These are phyloP conservation scores for Thermomucor indicae-seudaticae DNA, from an alignment of 371 early-diverging fungal species.

Conservation along the genomic window DNA sequence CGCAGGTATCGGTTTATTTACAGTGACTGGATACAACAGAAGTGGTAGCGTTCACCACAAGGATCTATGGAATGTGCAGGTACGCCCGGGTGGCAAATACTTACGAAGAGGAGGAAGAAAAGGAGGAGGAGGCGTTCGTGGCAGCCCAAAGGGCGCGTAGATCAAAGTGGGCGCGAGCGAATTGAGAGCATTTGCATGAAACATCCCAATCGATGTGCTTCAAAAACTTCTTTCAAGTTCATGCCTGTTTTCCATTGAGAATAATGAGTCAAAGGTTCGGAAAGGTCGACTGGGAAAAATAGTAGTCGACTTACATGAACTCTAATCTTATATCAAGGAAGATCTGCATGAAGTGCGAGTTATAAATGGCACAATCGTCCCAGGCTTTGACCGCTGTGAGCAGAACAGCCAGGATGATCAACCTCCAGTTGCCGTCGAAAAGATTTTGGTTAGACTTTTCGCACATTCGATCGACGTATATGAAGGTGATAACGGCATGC, in stretches of 20 bases:
- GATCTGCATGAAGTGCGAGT: slow-evolving; percentile 75
- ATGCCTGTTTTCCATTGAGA: background rate
- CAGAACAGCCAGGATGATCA: slow-evolving; percentile 62
- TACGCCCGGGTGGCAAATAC: no score
- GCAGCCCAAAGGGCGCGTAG: no score
- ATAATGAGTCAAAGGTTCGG: background rate
- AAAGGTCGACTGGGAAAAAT: background rate
- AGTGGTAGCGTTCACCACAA: no score
- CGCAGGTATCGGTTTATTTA: no score
- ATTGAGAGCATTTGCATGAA: background rate
- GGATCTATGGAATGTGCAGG: no score
- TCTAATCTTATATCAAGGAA: slow-evolving; percentile 54
- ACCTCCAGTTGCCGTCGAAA: slow-evolving; percentile 70
- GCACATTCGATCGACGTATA: slow-evolving; percentile 73
- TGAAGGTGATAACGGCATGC: slow-evolving; percentile 67
- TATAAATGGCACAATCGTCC: slow-evolving; percentile 89
- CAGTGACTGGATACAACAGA: no score
- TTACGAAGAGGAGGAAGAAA: no score
- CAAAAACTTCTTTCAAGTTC: background rate
- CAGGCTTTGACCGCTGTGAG: slow-evolving; percentile 79
- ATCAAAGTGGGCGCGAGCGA: background rate
- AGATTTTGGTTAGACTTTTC: slow-evolving; percentile 54
- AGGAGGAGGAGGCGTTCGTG: no score
- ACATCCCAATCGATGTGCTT: background rate
- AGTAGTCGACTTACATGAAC: slow-evolving; percentile 17